Evolutionary conservation across 2,329 filamentous ascomycete genomes (phyloP).

Genomic region (Berkeleyomyces rouxiae): DNA sequence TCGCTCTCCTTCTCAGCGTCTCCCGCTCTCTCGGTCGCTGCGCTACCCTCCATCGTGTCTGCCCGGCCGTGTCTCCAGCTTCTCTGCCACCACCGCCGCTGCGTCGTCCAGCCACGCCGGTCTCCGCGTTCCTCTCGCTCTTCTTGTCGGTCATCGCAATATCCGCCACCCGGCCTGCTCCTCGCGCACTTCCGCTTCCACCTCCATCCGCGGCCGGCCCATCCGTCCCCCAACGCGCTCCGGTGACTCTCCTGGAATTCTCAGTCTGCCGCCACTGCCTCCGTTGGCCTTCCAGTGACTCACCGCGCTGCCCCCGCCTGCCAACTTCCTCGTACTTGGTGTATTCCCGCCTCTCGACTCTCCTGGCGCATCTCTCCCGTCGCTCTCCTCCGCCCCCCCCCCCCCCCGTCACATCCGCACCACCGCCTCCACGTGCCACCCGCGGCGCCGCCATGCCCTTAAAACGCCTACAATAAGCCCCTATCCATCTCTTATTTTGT

Average conservation of each 20-base stretch:
- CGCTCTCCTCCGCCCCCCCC: background rate
- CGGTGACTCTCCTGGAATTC: background rate
- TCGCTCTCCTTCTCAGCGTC: too few relatives aligned
- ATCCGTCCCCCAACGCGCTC: background rate
- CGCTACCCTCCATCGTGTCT: too few relatives aligned
- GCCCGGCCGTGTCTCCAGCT: too few relatives aligned
- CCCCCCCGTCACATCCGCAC: background rate
- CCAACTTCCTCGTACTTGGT: too few relatives aligned
- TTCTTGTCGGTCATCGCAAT: too few relatives aligned
- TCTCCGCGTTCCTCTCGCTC: too few relatives aligned
- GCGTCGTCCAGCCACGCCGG: too few relatives aligned
- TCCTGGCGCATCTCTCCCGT: background rate
- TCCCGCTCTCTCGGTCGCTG: too few relatives aligned
- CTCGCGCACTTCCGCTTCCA: background rate
- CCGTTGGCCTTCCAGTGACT: background rate
- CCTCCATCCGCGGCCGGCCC: background rate
- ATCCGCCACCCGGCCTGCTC: background rate
- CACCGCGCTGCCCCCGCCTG: background rate
- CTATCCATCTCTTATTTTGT: constrained; percentile 22
- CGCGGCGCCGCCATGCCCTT: constrained; percentile 42
- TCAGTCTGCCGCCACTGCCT: background rate
- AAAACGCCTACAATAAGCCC: constrained; percentile 34
- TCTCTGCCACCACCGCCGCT: too few relatives aligned
- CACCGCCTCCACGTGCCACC: constrained; percentile 12
- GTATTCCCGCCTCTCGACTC: background rate